Conservation (phyloP, 306 rosid species). For the Ormosia semicastrata region DNA sequence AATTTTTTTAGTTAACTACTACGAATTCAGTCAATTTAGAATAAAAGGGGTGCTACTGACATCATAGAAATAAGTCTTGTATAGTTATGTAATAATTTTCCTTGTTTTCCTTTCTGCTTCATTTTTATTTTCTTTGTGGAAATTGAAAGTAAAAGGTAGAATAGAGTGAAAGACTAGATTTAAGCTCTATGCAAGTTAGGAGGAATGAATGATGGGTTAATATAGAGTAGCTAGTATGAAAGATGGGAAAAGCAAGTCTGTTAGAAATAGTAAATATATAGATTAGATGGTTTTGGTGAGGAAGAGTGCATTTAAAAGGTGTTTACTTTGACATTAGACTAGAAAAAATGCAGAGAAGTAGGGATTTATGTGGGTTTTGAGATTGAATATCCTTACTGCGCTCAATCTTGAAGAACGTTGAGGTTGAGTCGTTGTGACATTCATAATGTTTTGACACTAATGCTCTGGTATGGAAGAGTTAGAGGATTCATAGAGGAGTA, state of each 20-base stretch:
- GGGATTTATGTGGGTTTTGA: background rate
- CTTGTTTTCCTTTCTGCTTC: background rate
- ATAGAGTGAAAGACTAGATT: background rate
- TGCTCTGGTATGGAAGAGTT: background rate
- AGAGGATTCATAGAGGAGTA: background rate
- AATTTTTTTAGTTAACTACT: background rate
- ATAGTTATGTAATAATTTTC: background rate
- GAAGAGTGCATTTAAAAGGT: background rate
- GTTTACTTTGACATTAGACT: background rate
- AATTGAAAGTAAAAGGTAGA: background rate
- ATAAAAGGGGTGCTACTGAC: background rate
- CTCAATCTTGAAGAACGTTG: background rate
- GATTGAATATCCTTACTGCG: background rate
- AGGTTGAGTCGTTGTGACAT: no score
- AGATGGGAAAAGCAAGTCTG: background rate
- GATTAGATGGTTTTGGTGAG: background rate
- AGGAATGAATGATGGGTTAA: conserved; percentile 1
- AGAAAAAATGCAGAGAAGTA: background rate
- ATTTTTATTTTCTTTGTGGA: background rate
- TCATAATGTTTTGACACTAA: no score
- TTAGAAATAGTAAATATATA: background rate
- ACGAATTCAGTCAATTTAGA: conserved; percentile 1
- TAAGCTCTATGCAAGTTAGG: background rate
- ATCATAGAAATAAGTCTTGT: background rate
- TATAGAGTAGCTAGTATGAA: background rate